phyloP scores from a whole-genome alignment of 208 protist genomes.

The Vickermania ingenoplastis region DNA sequence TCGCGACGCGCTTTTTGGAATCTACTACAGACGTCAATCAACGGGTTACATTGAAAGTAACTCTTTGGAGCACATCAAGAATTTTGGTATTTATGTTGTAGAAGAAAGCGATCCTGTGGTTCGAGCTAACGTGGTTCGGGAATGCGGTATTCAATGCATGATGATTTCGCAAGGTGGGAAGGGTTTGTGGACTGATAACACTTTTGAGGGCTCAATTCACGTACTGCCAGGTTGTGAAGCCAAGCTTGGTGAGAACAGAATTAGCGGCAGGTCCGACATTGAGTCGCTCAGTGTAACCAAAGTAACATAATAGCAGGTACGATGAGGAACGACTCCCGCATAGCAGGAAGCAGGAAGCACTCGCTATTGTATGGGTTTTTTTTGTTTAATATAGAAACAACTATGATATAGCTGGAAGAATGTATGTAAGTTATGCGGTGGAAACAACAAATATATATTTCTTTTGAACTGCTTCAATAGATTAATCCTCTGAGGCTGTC shows the following conservation, averaged over 20 bases:
- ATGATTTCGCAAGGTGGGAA: conserved; percentile 50
- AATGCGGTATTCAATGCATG: conserved; percentile 70
- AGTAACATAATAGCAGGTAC: no score
- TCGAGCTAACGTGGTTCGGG: conserved; percentile 43
- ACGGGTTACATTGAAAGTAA: conserved; percentile 58
- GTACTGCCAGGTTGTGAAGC: conserved; percentile 35
- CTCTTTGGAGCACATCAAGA: conserved; percentile 64
- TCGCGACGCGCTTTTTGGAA: conserved; percentile 65
- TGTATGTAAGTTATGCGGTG: no score
- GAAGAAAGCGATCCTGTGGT: conserved; percentile 66
- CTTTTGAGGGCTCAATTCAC: conserved; percentile 70
- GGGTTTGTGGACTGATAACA: conserved; percentile 66
- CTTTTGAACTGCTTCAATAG: no score
- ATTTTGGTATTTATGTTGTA: conserved; percentile 70
- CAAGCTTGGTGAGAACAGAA: conserved; percentile 52
- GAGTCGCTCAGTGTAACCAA: conserved; percentile 24
- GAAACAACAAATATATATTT: no score
- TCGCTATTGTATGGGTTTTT: conserved; percentile 2
- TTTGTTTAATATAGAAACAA: conserved; percentile 4
- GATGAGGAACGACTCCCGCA: no score
- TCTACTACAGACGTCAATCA: conserved; percentile 46
- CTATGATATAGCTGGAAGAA: no score
- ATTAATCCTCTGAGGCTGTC: no score
- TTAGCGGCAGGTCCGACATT: conserved; percentile 48
- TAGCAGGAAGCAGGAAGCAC: no score